Conservation (phyloP, 176 grass and related monocot species). For the Saccharum spontaneum region DNA sequence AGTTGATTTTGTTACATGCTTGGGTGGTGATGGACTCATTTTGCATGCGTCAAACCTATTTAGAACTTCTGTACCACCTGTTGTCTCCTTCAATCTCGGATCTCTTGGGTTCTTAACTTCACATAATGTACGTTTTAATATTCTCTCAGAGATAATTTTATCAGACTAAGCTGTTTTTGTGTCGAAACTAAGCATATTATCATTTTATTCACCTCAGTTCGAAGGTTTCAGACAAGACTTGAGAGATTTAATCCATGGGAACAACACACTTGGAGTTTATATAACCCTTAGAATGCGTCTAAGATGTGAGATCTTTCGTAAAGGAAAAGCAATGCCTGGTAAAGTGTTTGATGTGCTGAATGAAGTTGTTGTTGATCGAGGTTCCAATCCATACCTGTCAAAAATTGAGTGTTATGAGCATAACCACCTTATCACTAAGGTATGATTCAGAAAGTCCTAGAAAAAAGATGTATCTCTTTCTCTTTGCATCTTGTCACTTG, state of each 20-base stretch:
- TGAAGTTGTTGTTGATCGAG: constrained; percentile 96
- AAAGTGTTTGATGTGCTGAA: constrained; percentile 99
- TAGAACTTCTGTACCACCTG: constrained; percentile 87
- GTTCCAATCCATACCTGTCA: constrained; percentile 96
- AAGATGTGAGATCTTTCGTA: constrained; percentile 87
- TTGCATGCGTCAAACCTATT: constrained; percentile 97
- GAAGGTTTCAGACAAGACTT: constrained; percentile 86
- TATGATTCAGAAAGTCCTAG: constrained; percentile 39
- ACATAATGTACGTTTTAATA: constrained; percentile 64
- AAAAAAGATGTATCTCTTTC: constrained; percentile 19
- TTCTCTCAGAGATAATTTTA: constrained; percentile 30
- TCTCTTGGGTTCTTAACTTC: constrained; percentile 99
- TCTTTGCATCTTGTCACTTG: constrained; percentile 29
- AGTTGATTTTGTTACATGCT: constrained; percentile 98
- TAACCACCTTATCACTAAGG: constrained; percentile 95
- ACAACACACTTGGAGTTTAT: constrained; percentile 94
- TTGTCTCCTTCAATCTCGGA: constrained; percentile 97
- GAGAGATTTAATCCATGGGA: constrained; percentile 92
- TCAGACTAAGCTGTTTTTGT: constrained; percentile 17
- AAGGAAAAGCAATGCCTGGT: constrained; percentile 88
- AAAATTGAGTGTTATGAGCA: constrained; percentile 99
- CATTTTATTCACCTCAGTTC: constrained; percentile 59
- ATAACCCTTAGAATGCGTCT: constrained; percentile 99
- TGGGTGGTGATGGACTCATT: constrained; percentile 99
- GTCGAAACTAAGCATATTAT: constrained; percentile 37